phyloP scores from a whole-genome alignment of 768 basidiomycete species.

The Lepiota brunneoincarnata region DNA sequence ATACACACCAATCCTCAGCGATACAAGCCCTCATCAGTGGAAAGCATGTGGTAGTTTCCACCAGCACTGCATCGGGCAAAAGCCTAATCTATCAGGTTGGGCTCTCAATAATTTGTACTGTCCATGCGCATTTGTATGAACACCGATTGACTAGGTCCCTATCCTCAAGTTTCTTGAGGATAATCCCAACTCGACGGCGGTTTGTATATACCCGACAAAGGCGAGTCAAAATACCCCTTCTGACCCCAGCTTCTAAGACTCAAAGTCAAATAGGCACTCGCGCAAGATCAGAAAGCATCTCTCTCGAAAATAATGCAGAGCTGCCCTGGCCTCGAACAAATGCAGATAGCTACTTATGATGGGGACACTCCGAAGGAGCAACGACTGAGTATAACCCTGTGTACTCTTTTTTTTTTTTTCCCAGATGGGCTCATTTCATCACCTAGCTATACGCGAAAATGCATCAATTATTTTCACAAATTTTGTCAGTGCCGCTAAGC shows the following conservation, averaged over 20 bases:
- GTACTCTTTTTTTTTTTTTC: background rate
- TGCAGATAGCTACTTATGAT: conserved; percentile 79
- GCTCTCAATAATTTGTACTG: background rate
- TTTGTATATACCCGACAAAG: conserved; percentile 91
- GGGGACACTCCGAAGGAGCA: conserved; percentile 80
- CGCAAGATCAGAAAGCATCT: conserved; percentile 80
- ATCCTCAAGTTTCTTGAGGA: conserved; percentile 63
- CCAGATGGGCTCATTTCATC: background rate
- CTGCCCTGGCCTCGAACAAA: conserved; percentile 59
- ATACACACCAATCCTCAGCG: conserved; percentile 69
- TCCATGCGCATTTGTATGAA: background rate
- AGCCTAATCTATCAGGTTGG: conserved; percentile 82
- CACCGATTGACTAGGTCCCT: conserved; percentile 51
- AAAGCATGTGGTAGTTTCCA: conserved; percentile 82
- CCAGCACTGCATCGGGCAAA: conserved; percentile 88
- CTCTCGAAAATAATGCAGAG: conserved; percentile 62
- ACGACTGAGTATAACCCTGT: conserved; percentile 58
- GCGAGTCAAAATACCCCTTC: conserved; percentile 34
- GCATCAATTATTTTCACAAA: conserved; percentile 88
- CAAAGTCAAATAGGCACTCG: conserved; percentile 59
- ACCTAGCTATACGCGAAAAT: conserved; percentile 61
- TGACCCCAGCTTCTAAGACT: background rate
- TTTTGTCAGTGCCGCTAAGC: conserved; percentile 50
- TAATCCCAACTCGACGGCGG: conserved; percentile 59
- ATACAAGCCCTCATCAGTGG: conserved; percentile 58